Evolutionary conservation across 306 rosid genomes (phyloP), one percentile per base, ranked within the genome.

Genomic region (Rosa persica): DNA sequence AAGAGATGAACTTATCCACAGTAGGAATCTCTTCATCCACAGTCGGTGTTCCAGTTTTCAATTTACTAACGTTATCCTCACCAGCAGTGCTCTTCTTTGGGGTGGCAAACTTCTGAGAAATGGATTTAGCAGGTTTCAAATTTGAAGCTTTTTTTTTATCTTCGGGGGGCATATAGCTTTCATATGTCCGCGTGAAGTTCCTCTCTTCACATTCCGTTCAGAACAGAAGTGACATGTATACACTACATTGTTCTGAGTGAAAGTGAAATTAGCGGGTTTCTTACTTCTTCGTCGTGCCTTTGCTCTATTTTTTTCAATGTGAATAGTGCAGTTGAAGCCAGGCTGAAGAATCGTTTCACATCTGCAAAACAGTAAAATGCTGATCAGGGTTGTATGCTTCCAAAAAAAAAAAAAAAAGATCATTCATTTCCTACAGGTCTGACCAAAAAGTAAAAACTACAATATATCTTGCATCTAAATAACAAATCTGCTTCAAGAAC

Each of bases 331-430:
- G 81, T 94, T 94, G 74, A 81, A 77, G 25, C 92, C 96, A 15
- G 96, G 95, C 81, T 88, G 90, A 44, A 92, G 92, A 75, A 88
- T 51, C 22, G 88, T 89, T 87, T 92, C 97, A 47, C 98, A 92
- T 76, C 97, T 94, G 87, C 36, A 83, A 68, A 79, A 60, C 51
- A 64, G 44, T 65, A 66, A 70, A 72, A 78, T 68, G 44, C 34
- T 76, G 55, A 81, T 61, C 61, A 42, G 1, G 46, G 55, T 48
- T 66, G 15, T 5, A 46, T 30, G 12, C 75, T 6, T 70, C 4
- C 0, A 46, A 6, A 6, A 6, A 19, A 19, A 17, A 16, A 6
- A 12, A 16, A 68, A 5, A 42, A 55, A 42, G 27, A 57, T 52
- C 36, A 39, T 73, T 22, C 77, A 73, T 39, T 73, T 57, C 65